Base-by-base conservation (phyloP, 176 grass and related monocot species). In the Raddia guianensis region DNA sequence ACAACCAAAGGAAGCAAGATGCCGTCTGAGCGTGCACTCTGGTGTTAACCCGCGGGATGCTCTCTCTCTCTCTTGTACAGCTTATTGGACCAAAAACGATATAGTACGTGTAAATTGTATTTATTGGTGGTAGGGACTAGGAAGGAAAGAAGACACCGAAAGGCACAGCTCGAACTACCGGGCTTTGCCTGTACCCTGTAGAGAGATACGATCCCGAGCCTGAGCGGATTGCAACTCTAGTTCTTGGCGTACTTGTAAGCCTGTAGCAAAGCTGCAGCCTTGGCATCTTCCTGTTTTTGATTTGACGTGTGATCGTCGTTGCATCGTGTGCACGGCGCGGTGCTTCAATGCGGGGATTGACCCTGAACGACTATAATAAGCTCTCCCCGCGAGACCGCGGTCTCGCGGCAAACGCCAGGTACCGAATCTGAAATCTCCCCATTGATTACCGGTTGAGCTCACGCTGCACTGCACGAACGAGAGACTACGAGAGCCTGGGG, bases 61-160 rank as follows among this genome's bases (percentile, higher is more conserved):
- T 27, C 27, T 27, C 27, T 27, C 27, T 74, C n/a, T 5, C 35
- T 64, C 19, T 2, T 86, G 88, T 82, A 90, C 68, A 90, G 88
- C 33, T 82, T 46, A 47, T 19, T 67, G 15, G 9, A 83, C 12
- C 37, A 74, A 52, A 60, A 14, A 72, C 32, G 45, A 72, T 16
- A 72, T 16, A 19, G 50, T 71, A 64, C 16, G 8, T 35, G 57
- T 57, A 66, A 40, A 52, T 44, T 89, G 65, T 85, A 66, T 58
- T 59, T 77, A 74, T 68, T 53, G 1, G 45, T 34, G n/a, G 32
- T 9, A 58, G 40, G 54, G 55, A 15, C 47, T 68, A 68, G 49
- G 52, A 54, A 54, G 18, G 0, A 52, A 51, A 34, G 12, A 45
- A 76, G 56, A 75, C 49, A 76, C 72, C 78, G 20, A 77, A 82